These are phyloP conservation scores for Fusarium sp. DNA, from an alignment of 2,329 filamentous ascomycete species.

Conservation along the genomic window DNA sequence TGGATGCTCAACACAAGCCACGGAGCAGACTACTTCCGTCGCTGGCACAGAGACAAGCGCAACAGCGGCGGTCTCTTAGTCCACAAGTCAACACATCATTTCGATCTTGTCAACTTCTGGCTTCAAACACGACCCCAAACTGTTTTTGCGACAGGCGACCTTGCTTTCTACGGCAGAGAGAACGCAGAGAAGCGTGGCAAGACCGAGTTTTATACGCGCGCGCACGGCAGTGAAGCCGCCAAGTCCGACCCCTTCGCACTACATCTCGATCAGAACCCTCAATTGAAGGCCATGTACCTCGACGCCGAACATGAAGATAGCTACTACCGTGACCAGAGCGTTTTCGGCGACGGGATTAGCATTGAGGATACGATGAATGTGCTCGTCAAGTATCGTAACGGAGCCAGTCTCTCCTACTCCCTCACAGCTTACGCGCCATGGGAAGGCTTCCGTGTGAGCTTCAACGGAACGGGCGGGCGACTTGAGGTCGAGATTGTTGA, in stretches of 20 bases:
- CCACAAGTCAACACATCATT: constrained; percentile 73
- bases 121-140: constrained; percentile 65
- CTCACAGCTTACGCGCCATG: constrained; percentile 71
- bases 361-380: constrained; percentile 75
- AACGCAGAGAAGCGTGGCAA: constrained; percentile 69
- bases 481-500: constrained; percentile 73
- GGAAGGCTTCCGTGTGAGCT: constrained; percentile 69
- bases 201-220: constrained; percentile 62
- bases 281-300: constrained; percentile 69
- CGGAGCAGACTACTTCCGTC: constrained; percentile 72
- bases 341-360: constrained; percentile 72
- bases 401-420: constrained; percentile 69
- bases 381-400: constrained; percentile 67
- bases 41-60: constrained; percentile 71
- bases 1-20: constrained; percentile 73
- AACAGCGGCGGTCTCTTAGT: constrained; percentile 71
- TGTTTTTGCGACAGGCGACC: constrained; percentile 68
- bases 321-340: constrained; percentile 71
- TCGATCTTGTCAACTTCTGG: constrained; percentile 74
- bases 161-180: constrained; percentile 71
- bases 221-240: constrained; percentile 63
- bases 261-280: constrained; percentile 63
- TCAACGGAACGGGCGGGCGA: constrained; percentile 69
- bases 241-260: constrained; percentile 69
- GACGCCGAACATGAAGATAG: constrained; percentile 73